Conservation (phyloP, 306 rosid species). For the Quercus engelmannii region DNA sequence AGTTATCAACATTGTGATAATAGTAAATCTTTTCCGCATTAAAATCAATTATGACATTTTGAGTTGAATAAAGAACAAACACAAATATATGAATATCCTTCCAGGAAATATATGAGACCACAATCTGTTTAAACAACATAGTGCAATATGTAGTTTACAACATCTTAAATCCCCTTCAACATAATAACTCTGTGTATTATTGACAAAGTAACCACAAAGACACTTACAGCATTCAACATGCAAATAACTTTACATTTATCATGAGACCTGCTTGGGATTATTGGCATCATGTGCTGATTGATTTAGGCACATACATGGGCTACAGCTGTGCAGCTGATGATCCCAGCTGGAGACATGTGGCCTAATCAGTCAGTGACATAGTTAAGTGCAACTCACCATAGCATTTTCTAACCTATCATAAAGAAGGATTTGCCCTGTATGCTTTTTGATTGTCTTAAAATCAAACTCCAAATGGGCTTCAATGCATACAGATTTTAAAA, state of each 20-base stretch:
- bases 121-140: not conserved
- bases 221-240: not conserved
- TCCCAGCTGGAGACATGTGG: not conserved
- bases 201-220: not conserved
- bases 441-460: not conserved
- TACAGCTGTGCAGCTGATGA: not conserved
- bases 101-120: not conserved
- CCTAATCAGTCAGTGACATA: not conserved
- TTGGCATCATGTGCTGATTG: not conserved
- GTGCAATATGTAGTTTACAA: not conserved
- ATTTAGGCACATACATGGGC: not conserved
- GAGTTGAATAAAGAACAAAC: not conserved
- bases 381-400: not conserved
- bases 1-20: not conserved
- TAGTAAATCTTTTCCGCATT: not conserved
- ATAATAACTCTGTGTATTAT: not conserved
- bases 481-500: not conserved
- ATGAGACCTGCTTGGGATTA: not conserved
- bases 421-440: not conserved
- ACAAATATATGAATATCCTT: not conserved
- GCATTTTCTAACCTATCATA: not conserved
- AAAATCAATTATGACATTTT: not conserved
- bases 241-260: not conserved
- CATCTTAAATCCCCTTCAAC: not conserved
- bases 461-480: not conserved